A percentile compares a stretch with the other conserved stretches of the same genome.
These are phyloP conservation scores for Linum trigynum DNA, from an alignment of 345 rosid genomes.

Conservation along the genomic window DNA sequence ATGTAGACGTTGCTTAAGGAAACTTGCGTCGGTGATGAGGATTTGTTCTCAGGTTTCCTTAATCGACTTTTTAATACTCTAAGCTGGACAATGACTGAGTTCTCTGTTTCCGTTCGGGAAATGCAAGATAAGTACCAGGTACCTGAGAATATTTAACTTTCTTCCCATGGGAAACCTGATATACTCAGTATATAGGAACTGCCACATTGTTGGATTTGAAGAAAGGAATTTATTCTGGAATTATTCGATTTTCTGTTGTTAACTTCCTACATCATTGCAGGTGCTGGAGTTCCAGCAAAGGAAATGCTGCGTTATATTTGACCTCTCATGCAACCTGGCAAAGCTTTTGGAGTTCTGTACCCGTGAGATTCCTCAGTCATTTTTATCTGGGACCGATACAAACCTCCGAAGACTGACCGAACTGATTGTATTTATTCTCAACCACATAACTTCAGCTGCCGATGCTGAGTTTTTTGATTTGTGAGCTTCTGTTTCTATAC, in stretches of 20 bases:
- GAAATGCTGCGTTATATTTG: conserved; percentile 82
- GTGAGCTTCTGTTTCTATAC: conserved; percentile 37
- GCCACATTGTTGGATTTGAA: not conserved
- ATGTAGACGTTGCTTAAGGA: conserved; percentile 68
- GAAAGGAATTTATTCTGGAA: not conserved
- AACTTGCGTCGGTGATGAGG: conserved; percentile 58
- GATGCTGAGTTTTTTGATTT: conserved; percentile 86
- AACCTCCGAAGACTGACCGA: conserved; percentile 90
- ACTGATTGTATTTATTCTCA: conserved; percentile 70
- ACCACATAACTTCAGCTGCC: conserved; percentile 65
- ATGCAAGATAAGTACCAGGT: conserved; percentile 97
- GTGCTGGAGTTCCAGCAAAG: conserved; percentile 77
- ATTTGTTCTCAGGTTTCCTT: conserved; percentile 73
- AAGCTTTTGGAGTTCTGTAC: conserved; percentile 91
- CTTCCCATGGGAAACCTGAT: not conserved
- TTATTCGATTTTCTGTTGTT: not conserved
- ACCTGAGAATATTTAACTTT: not conserved
- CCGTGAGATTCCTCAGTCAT: conserved; percentile 69
- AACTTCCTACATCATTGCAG: conserved; percentile 23
- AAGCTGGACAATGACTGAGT: conserved; percentile 98
- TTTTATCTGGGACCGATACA: conserved; percentile 68
- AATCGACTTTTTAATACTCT: conserved; percentile 90
- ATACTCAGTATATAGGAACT: not conserved
- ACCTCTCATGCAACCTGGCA: conserved; percentile 88
- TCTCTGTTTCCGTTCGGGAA: conserved; percentile 85